Evolutionary conservation across 2,329 filamentous ascomycete species (phyloP).

Genomic region (Penicillium brevicompactum): DNA sequence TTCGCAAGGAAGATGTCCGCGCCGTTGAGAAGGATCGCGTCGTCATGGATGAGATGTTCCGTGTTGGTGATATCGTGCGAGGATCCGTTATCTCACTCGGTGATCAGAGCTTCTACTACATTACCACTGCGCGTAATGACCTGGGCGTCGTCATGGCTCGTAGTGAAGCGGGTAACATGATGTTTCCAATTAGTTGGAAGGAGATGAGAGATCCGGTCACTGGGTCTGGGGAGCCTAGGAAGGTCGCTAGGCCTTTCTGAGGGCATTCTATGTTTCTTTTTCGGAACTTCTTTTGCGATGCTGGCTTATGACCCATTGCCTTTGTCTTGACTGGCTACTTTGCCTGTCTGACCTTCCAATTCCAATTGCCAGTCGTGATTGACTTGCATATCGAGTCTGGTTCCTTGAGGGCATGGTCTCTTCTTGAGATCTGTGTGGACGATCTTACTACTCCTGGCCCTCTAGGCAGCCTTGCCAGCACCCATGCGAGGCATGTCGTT

Average conservation of each 20-base stretch:
- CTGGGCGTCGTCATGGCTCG: constrained; percentile 91
- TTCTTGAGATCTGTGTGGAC: background rate
- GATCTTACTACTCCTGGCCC: background rate
- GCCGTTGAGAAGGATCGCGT: constrained; percentile 96
- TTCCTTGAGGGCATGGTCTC: background rate
- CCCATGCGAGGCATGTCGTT: background rate
- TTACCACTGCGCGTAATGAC: constrained; percentile 89
- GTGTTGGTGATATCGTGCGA: constrained; percentile 87
- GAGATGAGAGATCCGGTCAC: constrained; percentile 86
- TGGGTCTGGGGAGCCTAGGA: constrained; percentile 74
- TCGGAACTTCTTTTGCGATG: background rate
- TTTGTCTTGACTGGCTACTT: background rate
- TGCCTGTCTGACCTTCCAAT: background rate
- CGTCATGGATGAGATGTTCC: constrained; percentile 85
- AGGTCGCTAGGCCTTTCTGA: constrained; percentile 92
- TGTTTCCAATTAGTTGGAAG: constrained; percentile 94
- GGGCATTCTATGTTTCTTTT: background rate
- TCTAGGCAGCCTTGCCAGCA: background rate
- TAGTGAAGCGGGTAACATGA: constrained; percentile 83
- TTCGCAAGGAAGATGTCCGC: constrained; percentile 86
- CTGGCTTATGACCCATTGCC: background rate
- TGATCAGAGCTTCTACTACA: constrained; percentile 92
- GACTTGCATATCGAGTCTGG: background rate
- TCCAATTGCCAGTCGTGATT: background rate
- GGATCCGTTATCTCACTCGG: constrained; percentile 88